phyloP scores from a whole-genome alignment of 1,284 basidiomycete species.

The Marasmius oreades region DNA sequence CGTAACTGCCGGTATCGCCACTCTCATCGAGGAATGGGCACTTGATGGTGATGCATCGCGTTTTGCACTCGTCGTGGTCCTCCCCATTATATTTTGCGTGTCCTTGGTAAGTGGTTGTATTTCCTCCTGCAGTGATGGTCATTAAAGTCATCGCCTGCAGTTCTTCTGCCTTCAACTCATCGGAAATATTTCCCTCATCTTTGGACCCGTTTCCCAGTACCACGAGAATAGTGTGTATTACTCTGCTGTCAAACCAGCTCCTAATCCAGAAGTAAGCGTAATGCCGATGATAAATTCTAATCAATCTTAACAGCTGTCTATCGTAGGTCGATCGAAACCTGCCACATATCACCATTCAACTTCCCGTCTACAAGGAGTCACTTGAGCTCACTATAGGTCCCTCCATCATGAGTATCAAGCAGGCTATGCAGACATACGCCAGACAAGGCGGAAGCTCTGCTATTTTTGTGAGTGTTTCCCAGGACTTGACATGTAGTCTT shows the following conservation, averaged over 20 bases:
- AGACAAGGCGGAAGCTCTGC: conserved; percentile 76
- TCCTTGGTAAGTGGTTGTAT: conserved; percentile 50
- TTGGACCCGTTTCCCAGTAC: conserved; percentile 41
- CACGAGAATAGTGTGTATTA: conserved; percentile 73
- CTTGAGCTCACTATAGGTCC: conserved; percentile 64
- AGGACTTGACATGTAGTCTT: neutral
- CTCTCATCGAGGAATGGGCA: conserved; percentile 62
- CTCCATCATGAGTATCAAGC: conserved; percentile 78
- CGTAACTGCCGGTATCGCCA: conserved; percentile 52
- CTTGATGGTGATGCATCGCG: conserved; percentile 64
- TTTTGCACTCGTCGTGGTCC: conserved; percentile 58
- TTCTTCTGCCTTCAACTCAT: conserved; percentile 68
- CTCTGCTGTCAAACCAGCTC: conserved; percentile 53
- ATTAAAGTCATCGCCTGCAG: conserved; percentile 26
- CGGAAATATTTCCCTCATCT: conserved; percentile 50
- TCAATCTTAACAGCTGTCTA: neutral
- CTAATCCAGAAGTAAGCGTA: conserved; percentile 42
- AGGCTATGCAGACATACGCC: conserved; percentile 84
- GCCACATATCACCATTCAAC: conserved; percentile 73
- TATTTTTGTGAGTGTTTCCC: conserved; percentile 43
- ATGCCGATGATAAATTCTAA: neutral
- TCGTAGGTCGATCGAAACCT: conserved; percentile 45
- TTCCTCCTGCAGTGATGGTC: neutral
- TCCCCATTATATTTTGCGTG: conserved; percentile 71
- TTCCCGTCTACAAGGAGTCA: conserved; percentile 83